Conservation (phyloP, 495 filamentous ascomycete species). For the Amphirosellinia nigrospora region DNA sequence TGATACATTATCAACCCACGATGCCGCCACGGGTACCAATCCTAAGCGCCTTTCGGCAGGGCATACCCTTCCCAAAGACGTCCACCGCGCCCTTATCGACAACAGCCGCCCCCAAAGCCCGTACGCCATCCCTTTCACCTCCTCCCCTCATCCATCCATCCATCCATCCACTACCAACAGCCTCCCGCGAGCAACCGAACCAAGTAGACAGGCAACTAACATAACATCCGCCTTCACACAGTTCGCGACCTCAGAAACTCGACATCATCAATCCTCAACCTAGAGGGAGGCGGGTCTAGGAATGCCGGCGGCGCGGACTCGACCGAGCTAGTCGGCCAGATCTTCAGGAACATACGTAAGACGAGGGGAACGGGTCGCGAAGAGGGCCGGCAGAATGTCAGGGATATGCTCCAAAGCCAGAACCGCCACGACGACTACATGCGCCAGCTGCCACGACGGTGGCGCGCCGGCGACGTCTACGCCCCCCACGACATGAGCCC, state of each 20-base stretch:
- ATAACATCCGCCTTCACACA: conserved; percentile 1
- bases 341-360: conserved; percentile 24
- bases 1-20: too few species aligned
- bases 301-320: conserved; percentile 13
- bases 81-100: conserved; percentile 33
- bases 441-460: conserved; percentile 61
- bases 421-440: conserved; percentile 43
- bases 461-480: conserved; percentile 81
- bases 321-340: conserved; percentile 11
- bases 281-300: conserved; percentile 14
- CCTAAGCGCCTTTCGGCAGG: conserved; percentile 32
- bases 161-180: not conserved
- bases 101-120: conserved; percentile 20
- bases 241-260: conserved; percentile 16
- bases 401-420: conserved; percentile 27
- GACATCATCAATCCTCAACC: conserved; percentile 27
- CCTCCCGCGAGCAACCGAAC: not conserved
- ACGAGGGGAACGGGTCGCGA: not conserved
- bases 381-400: conserved; percentile 29
- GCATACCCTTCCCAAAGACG: conserved; percentile 24
- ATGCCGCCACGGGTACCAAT: conserved; percentile 40
- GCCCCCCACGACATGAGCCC: conserved; percentile 84
- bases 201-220: conserved; percentile 18
- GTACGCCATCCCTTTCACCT: conserved; percentile 21
- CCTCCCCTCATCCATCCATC: conserved; percentile 21